Evolutionary conservation across 2,329 filamentous ascomycete genomes (phyloP).

Genomic region (Emergomyces orientalis): DNA sequence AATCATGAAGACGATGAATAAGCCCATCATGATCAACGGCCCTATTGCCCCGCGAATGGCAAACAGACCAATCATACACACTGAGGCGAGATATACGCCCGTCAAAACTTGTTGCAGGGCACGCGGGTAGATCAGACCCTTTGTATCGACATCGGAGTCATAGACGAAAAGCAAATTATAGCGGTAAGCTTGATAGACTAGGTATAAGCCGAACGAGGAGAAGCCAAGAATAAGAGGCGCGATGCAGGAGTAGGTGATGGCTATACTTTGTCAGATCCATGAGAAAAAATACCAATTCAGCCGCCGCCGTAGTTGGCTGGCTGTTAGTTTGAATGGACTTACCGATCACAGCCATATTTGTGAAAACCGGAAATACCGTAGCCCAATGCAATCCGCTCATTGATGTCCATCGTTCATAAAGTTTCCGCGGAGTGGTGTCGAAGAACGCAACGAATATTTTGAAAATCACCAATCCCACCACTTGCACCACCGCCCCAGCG

Average conservation of each 20-base stretch:
- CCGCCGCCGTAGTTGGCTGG: neutral
- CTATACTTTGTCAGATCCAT: conserved; percentile 33
- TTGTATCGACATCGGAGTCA: conserved; percentile 71
- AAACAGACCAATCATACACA: conserved; percentile 80
- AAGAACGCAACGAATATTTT: conserved; percentile 63
- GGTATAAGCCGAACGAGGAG: conserved; percentile 63
- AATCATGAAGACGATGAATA: conserved; percentile 63
- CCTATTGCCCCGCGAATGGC: conserved; percentile 55
- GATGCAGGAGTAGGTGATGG: conserved; percentile 77
- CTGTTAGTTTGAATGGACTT: conserved; percentile 23
- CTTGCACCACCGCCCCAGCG: conserved; percentile 62
- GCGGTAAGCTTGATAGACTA: conserved; percentile 79
- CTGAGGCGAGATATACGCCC: conserved; percentile 72
- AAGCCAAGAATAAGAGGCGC: conserved; percentile 77
- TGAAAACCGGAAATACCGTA: conserved; percentile 65
- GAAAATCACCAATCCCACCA: conserved; percentile 62
- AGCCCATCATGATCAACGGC: conserved; percentile 65
- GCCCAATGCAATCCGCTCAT: conserved; percentile 76
- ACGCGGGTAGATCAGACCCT: conserved; percentile 77
- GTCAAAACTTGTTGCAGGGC: conserved; percentile 76
- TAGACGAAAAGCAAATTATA: conserved; percentile 87
- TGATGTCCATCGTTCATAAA: conserved; percentile 65
- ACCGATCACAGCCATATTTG: conserved; percentile 76
- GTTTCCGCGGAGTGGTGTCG: conserved; percentile 62
- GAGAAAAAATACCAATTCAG: neutral